Base-by-base conservation (phyloP, 768 basidiomycete species). In the Trametes cinnabarina region DNA sequence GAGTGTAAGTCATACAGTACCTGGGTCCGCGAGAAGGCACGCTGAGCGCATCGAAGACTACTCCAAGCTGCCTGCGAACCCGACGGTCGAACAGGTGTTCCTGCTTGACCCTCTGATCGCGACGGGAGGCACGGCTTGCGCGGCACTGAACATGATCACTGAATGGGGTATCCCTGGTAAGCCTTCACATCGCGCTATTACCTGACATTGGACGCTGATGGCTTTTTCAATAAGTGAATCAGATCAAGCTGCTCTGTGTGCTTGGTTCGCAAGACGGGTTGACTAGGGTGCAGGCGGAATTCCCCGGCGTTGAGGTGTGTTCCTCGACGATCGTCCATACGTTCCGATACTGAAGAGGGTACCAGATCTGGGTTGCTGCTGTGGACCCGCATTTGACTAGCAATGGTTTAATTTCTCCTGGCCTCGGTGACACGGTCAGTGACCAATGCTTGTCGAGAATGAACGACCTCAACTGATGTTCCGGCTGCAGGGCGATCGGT, bases 31-130 rank as follows among this genome's bases (percentile, higher is more conserved):
- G 12, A 23, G 32, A 3, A 23, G n/a, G 12, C 35, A 26, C 3
- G 44, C 12, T 37, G 14, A 46, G 12, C n/a, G 15, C 26, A 40
- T 43, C 10, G 3, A 44, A 95, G 93, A 96, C 71, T 92, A 94
- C 73, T 94, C 92, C 50, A 95, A 95, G 74, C 79, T 96, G 34
- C 94, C 94, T 12, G 74, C 84, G 35, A 74, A 76, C 9, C 84
- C 88, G 3, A 84, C 87, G 0, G 82, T 95, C 14, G 95, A 98
- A 67, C 72, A 82, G 39, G 86, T 94, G n/a, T 92, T 86, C 74
- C 76, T 98, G 22, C 78, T 98, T 28, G 96, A 98, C 65, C 96
- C 96, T 17, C 74, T 98, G 30, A 87, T 98, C 65, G 96, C 96
- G 0, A 98, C 96, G 3, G 96, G 94, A 50, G 91, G 93, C 11